phyloP scores from a whole-genome alignment of 2,329 filamentous ascomycete species.

The Pseudogymnoascus sp. region DNA sequence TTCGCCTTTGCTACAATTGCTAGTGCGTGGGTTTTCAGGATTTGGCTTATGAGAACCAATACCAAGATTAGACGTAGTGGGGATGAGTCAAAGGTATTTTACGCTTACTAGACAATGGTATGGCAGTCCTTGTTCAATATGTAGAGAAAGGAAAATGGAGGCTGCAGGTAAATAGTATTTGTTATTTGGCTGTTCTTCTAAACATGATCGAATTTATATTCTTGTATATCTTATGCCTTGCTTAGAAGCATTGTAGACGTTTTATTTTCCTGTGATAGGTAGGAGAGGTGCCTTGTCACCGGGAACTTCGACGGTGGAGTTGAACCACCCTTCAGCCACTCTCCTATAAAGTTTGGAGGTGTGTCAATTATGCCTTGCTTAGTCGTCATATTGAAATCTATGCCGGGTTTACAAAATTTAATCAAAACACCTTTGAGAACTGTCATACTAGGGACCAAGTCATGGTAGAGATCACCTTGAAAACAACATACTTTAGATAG shows the following conservation, averaged over 20 bases:
- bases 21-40: slow-evolving; percentile 29
- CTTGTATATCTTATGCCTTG: background rate
- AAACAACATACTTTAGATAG: background rate
- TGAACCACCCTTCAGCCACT: too few relatives aligned
- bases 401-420: background rate
- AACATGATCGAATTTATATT: background rate
- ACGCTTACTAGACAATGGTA: slow-evolving; percentile 13
- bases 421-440: background rate
- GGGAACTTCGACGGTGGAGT: too few relatives aligned
- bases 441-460: background rate
- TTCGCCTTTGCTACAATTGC: slow-evolving; percentile 28
- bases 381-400: background rate
- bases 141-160: background rate
- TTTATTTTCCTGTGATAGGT: too few relatives aligned
- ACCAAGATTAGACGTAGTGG: slow-evolving; percentile 19
- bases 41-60: slow-evolving; percentile 28
- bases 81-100: slow-evolving; percentile 12
- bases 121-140: background rate
- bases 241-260: too few relatives aligned
- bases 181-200: background rate
- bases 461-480: background rate
- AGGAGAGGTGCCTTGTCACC: too few relatives aligned
- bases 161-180: background rate
- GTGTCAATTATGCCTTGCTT: too few relatives aligned
- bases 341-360: too few relatives aligned